phyloP scores from a whole-genome alignment of 1,284 basidiomycete species.

The Volvariella volvacea region DNA sequence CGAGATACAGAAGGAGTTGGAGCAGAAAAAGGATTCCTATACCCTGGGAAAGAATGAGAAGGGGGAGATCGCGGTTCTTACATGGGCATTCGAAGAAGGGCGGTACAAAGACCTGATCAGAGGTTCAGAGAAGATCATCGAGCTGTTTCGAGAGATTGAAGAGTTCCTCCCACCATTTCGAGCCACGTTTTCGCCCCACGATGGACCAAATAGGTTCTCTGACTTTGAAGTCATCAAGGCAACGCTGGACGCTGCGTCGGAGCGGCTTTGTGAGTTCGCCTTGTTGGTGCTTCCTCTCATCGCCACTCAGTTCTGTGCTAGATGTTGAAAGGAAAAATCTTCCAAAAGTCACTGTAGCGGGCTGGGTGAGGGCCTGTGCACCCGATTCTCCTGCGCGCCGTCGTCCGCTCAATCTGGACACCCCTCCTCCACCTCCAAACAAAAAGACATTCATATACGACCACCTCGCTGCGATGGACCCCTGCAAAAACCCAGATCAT shows the following conservation, averaged over 20 bases:
- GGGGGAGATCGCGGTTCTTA: conserved; percentile 15
- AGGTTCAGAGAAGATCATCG: conserved; percentile 17
- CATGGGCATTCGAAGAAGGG: conserved; percentile 23
- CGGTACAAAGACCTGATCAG: conserved; percentile 14
- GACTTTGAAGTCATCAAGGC: conserved; percentile 33
- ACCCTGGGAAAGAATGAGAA: conserved; percentile 25
- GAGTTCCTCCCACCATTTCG: conserved; percentile 28
- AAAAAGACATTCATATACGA: conserved; percentile 44
- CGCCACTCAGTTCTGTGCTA: conserved; percentile 12
- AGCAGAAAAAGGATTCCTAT: conserved; percentile 24
- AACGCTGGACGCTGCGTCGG: conserved; percentile 32
- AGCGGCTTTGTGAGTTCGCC: conserved; percentile 30
- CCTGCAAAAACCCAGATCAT: conserved; percentile 46
- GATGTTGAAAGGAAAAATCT: conserved; percentile 22
- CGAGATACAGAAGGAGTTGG: conserved; percentile 21
- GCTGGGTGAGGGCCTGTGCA: conserved; percentile 33
- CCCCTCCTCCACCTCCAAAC: conserved; percentile 14
- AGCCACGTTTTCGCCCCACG: conserved; percentile 31
- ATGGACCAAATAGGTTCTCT: conserved; percentile 32
- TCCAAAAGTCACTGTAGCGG: conserved; percentile 22
- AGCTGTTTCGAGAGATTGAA: conserved; percentile 25
- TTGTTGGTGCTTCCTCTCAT: neutral
- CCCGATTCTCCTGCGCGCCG: conserved; percentile 31
- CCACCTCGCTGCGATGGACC: conserved; percentile 47
- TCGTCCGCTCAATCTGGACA: conserved; percentile 19